Evolutionary conservation across 106 monocot genomes (phyloP), one percentile per base, ranked within the genome.

Genomic region (Gastrodia elata): DNA sequence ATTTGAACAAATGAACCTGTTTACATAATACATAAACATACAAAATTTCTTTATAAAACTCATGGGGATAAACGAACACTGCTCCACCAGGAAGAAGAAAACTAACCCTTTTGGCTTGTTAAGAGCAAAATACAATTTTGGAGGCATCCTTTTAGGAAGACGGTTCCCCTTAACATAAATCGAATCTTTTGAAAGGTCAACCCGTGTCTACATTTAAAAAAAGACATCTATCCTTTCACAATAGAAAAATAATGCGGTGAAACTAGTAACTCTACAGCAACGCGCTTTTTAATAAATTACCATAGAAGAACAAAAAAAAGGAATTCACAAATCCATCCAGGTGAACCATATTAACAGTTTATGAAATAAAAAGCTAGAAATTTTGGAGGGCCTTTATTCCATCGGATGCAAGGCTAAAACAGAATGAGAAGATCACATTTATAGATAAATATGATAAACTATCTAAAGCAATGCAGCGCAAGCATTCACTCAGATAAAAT

Each of bases 41-140:
- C 13, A 58, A 34, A n/a, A 18, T 52, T 16, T 36, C 34, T 37
- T 35, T 27, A 37, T n/a, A 67, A 38, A 67, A 6, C 6, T 0
- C 7, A 70, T n/a, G 4, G 25, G 25, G 2, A 0, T 43, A 25
- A 65, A 22, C 22, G 4, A 68, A 46, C 37, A 0, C 27, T 37
- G 46, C 64, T 22, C 40, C 38, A 69, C 41, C 9, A 40, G 61
- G 39, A 44, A 25, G 16, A 15, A 75, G n/a, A 1, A 40, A 38
- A 58, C 83, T 34, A 28, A 98, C 98, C 93, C 90, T 87, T 93
- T 98, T 70, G 98, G 98, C 77, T 98, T 98, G 84, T 98, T 93
- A 64, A 98, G 73, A n/a, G 91, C 91, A 87, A 98, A 98, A 85
- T 98, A 93, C 59, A 98, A 73, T 68, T 93, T 98, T 35, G 88